A percentile compares a stretch with the other conserved stretches of the same genome.
phyloP scores from a whole-genome alignment of 2,329 filamentous ascomycete species.

The Cytospora leucostoma region DNA sequence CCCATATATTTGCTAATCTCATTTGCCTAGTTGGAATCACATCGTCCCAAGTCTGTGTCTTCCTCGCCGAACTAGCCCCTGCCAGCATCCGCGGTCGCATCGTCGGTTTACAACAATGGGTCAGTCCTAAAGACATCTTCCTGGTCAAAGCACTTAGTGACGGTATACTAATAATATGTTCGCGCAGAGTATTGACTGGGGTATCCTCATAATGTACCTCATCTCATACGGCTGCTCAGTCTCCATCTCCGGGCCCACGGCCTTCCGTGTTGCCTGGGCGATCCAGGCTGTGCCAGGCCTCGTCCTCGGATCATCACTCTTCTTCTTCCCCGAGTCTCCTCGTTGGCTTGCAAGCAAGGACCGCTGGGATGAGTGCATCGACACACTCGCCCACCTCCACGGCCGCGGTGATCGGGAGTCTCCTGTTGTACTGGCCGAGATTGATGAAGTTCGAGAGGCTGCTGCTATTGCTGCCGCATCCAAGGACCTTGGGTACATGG shows the following conservation, averaged over 20 bases:
- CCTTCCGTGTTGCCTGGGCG: constrained; percentile 64
- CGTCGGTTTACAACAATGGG: constrained; percentile 68
- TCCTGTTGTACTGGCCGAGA: constrained; percentile 41
- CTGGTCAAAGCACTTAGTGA: too few relatives aligned
- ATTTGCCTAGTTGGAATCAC: constrained; percentile 66
- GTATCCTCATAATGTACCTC: constrained; percentile 57
- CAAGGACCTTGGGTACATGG: constrained; percentile 42
- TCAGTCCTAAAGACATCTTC: constrained; percentile 32
- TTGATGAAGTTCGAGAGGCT: constrained; percentile 36
- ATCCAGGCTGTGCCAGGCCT: constrained; percentile 59
- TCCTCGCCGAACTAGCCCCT: constrained; percentile 66
- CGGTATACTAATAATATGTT: too few relatives aligned
- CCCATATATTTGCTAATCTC: not conserved
- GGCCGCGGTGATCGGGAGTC: constrained; percentile 57
- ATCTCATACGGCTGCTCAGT: constrained; percentile 26
- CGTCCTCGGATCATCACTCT: constrained; percentile 55
- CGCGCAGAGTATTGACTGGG: constrained; percentile 59
- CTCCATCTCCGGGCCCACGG: constrained; percentile 53
- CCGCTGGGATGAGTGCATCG: constrained; percentile 64
- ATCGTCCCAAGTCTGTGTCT: constrained; percentile 70
- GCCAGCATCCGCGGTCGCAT: constrained; percentile 61
- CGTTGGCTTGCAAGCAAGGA: constrained; percentile 71
- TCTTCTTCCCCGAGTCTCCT: constrained; percentile 65
- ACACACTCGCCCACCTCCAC: constrained; percentile 60
- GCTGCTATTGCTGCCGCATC: constrained; percentile 42